Evolutionary conservation across 371 early-diverging fungal species (phyloP).

Genomic region (Mycotypha africana): DNA sequence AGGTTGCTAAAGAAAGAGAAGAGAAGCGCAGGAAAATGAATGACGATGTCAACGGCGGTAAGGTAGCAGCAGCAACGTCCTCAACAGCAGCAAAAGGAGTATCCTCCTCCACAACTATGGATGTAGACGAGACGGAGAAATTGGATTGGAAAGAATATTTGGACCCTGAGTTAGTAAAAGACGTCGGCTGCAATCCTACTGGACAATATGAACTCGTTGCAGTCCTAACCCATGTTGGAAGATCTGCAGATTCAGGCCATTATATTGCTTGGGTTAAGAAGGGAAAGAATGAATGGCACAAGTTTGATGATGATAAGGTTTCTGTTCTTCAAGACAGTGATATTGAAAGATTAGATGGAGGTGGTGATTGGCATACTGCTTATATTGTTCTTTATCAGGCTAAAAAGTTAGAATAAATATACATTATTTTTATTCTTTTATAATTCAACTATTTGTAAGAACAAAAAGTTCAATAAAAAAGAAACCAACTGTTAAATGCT

Average conservation of each 20-base stretch:
- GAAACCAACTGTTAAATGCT: too few species aligned
- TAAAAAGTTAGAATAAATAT: conserved; percentile 40
- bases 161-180: conserved; percentile 69
- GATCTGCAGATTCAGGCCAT: conserved; percentile 84
- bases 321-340: conserved; percentile 79
- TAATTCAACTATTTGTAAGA: too few species aligned
- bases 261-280: conserved; percentile 90
- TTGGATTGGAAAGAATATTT: conserved; percentile 48
- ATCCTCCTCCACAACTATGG: conserved; percentile 7
- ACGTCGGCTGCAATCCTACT: conserved; percentile 76
- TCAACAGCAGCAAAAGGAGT: conserved; percentile 2
- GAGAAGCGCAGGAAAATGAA: conserved; percentile 58
- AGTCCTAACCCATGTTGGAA: conserved; percentile 85
- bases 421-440: too few species aligned
- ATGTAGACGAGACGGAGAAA: conserved; percentile 22
- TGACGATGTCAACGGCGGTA: conserved; percentile 5
- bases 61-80: too few species aligned
- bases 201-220: conserved; percentile 79
- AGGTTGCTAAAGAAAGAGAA: conserved; percentile 65
- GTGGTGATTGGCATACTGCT: conserved; percentile 87
- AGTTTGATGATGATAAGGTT: conserved; percentile 96
- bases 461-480: too few species aligned
- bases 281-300: conserved; percentile 77
- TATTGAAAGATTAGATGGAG: conserved; percentile 88
- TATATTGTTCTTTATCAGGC: conserved; percentile 78